These are phyloP conservation scores for Tulasnella sp. DNA, from an alignment of 768 basidiomycete genomes.

Conservation along the genomic window DNA sequence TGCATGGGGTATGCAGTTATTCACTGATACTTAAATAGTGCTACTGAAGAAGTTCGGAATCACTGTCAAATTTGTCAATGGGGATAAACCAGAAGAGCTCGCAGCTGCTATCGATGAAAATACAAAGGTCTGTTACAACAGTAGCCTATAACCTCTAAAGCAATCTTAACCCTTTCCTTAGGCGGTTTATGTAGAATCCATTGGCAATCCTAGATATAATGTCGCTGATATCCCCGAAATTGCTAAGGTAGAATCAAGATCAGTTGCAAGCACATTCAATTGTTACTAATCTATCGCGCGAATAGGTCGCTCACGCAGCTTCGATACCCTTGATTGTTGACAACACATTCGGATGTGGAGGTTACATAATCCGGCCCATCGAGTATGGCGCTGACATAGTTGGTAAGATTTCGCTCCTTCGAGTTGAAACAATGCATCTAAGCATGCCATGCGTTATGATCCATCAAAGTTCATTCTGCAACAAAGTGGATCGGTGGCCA, in stretches of 20 bases:
- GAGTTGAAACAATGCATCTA: no score
- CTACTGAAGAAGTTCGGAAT: slow-evolving; percentile 59
- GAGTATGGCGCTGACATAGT: slow-evolving; percentile 67
- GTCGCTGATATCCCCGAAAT: slow-evolving; percentile 55
- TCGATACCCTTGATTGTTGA: slow-evolving; percentile 70
- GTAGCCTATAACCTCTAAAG: neutral
- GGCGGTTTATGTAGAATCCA: slow-evolving; percentile 60
- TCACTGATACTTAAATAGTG: slow-evolving; percentile 27
- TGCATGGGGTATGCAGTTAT: neutral
- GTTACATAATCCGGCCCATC: slow-evolving; percentile 58
- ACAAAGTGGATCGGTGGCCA: slow-evolving; percentile 66
- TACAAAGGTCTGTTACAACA: slow-evolving; percentile 34
- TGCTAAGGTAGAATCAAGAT: slow-evolving; percentile 37
- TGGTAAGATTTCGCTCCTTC: slow-evolving; percentile 27
- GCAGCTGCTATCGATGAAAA: slow-evolving; percentile 57
- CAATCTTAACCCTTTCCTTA: slow-evolving; percentile 19
- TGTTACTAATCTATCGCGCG: neutral
- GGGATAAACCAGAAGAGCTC: slow-evolving; percentile 43
- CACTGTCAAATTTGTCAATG: slow-evolving; percentile 46
- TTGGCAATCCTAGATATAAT: slow-evolving; percentile 66
- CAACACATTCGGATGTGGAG: slow-evolving; percentile 67
- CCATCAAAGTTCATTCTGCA: slow-evolving; percentile 46
- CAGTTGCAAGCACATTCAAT: neutral
- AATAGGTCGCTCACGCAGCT: slow-evolving; percentile 53
- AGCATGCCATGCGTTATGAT: neutral